Evolutionary conservation across 768 basidiomycete genomes (phyloP), one percentile per base, ranked within the genome.

Genomic region (Suillus decipiens): DNA sequence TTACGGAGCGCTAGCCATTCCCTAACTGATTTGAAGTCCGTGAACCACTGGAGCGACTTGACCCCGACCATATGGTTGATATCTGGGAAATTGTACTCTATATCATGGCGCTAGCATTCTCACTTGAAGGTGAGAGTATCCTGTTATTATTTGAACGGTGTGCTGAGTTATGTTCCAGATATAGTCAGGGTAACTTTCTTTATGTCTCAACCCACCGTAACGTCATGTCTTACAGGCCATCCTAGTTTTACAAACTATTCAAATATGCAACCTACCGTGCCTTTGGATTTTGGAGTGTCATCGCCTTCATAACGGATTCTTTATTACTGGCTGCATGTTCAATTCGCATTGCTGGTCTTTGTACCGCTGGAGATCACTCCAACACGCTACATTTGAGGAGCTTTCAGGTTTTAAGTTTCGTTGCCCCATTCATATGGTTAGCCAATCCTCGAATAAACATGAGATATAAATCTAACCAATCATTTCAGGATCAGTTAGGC

Each of bases 361-460:
- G 56, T 6, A 71, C 73, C 5, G 65, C 74, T 3, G 77, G 69
- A 3, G 76, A 81, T 64, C 62, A 75, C 59, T 75, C 77, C 22
- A 70, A 71, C 31, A 66, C 70, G 59, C 68, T 86, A 63, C 81
- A 82, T 60, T 66, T 93, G 17, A 80, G 74, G 63, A 96, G 95
- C 74, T 98, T 97, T 77, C 94, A 96, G 71, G 83, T 93, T 34
- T 78, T 97, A 43, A 93, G 92, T 78, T 94, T 89, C 74, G 93
- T 91, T 7, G 85, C 93, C 2, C 94, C 93, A 0, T 82, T 96
- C 57, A 89, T 96, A 51, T 96, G 94, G 95, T 92, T 67, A 60
- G 88, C 75, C 22, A 63, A 24, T 63, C 33, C 24, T 57, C 14
- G 45, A 56, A 48, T 19, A 31, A 48, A 14, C 22, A 24, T 6